These are phyloP conservation scores for Cystobasidium pallidum DNA, from an alignment of 1,284 basidiomycete species.

Conservation along the genomic window DNA sequence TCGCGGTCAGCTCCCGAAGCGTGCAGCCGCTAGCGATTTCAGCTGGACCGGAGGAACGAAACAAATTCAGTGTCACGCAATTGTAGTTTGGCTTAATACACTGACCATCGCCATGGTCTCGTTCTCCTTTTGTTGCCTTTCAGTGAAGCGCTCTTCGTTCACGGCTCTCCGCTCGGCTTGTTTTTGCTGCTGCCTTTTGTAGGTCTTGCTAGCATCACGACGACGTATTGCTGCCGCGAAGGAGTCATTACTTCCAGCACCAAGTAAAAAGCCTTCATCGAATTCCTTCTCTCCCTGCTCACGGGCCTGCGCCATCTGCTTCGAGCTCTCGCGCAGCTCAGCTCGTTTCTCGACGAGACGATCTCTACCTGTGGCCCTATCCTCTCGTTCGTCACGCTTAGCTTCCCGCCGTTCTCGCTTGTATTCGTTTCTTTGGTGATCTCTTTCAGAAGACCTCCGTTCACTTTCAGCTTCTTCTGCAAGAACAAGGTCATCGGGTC, in stretches of 20 bases:
- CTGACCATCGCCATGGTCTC: conserved; percentile 42
- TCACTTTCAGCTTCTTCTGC: conserved; percentile 38
- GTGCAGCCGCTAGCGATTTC: conserved; percentile 43
- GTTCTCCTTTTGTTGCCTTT: conserved; percentile 37
- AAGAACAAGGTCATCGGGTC: conserved; percentile 24
- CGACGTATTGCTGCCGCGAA: conserved; percentile 42
- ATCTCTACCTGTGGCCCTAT: conserved; percentile 44
- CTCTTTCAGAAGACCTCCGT: neutral
- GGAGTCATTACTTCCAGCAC: conserved; percentile 23
- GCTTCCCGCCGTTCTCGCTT: conserved; percentile 42
- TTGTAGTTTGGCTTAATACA: neutral
- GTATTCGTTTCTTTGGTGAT: conserved; percentile 2
- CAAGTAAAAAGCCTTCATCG: conserved; percentile 28
- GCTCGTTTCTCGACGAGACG: conserved; percentile 43
- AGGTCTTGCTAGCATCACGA: conserved; percentile 27
- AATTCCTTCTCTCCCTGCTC: conserved; percentile 41
- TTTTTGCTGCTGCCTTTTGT: conserved; percentile 27
- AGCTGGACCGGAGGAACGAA: conserved; percentile 23
- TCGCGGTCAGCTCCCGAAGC: conserved; percentile 24
- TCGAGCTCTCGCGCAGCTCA: conserved; percentile 20
- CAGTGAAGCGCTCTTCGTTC: conserved; percentile 35
- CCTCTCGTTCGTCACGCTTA: conserved; percentile 42
- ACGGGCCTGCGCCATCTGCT: conserved; percentile 38
- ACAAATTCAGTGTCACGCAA: neutral
- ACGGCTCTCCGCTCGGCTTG: conserved; percentile 34